Conservation (phyloP, 164 flowering plant species). For the Warburgia ugandensis region DNA sequence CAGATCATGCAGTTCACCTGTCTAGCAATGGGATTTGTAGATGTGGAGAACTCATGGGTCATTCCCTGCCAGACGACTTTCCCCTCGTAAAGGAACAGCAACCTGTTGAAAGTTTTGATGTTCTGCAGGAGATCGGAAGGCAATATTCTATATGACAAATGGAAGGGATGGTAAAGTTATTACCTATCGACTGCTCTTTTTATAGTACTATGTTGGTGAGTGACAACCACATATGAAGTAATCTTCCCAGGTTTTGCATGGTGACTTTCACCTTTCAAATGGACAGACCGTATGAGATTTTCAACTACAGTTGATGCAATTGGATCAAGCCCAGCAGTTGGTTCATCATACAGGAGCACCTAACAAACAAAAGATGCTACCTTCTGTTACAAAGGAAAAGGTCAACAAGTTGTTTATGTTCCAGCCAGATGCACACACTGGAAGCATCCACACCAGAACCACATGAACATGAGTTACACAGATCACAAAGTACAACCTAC, state of each 20-base stretch:
- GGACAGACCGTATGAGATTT: constrained; percentile 96
- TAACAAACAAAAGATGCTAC: constrained; percentile 15
- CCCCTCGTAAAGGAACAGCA: constrained; percentile 83
- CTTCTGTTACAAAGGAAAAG: background rate
- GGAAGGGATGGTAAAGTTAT: background rate
- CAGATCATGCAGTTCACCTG: constrained; percentile 47
- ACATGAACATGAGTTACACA: background rate
- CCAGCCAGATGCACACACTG: background rate
- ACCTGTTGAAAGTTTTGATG: constrained; percentile 35
- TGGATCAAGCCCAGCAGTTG: constrained; percentile 99
- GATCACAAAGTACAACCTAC: background rate
- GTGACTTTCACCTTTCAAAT: constrained; percentile 60
- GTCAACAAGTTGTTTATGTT: background rate
- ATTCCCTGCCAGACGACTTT: constrained; percentile 88
- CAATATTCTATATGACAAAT: background rate
- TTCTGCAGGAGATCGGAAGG: background rate
- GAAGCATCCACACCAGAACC: background rate
- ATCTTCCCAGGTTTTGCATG: constrained; percentile 65
- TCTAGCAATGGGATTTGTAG: constrained; percentile 73
- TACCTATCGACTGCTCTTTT: constrained; percentile 96
- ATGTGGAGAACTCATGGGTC: constrained; percentile 75
- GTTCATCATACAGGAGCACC: constrained; percentile 96
- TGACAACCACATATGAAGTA: constrained; percentile 89
- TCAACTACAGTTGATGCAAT: constrained; percentile 99
- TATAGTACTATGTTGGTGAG: constrained; percentile 98